A percentile compares a stretch with the other conserved stretches of the same genome.
phyloP scores from a whole-genome alignment of 106 monocot species.

The Triglochin maritima region DNA sequence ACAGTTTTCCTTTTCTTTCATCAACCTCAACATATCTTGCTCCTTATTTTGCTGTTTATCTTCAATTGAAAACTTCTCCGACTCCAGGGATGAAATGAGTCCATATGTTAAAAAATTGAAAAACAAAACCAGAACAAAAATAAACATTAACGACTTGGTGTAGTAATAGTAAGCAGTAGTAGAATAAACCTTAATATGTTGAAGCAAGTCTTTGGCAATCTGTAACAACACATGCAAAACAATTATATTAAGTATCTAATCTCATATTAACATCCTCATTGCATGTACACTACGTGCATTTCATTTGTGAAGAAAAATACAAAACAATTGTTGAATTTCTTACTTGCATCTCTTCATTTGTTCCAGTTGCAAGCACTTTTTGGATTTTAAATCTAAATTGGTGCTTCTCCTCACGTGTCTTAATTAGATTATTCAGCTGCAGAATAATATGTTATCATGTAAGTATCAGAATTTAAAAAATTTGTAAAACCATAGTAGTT shows the following conservation, averaged over 20 bases:
- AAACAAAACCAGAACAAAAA: background rate
- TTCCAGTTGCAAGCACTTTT: conserved; percentile 41
- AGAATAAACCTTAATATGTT: conserved; percentile 26
- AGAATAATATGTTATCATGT: conserved; percentile 4
- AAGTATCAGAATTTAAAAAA: background rate
- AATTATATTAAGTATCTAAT: conserved; percentile 1
- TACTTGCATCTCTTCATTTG: conserved; percentile 41
- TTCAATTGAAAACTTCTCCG: conserved; percentile 50
- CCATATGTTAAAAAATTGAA: background rate
- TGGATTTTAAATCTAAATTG: conserved; percentile 57
- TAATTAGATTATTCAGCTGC: conserved; percentile 52
- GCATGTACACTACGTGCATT: no score
- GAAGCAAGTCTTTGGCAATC: conserved; percentile 26
- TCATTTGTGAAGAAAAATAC: no score
- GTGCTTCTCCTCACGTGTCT: conserved; percentile 59
- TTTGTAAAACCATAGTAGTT: background rate
- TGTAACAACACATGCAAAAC: conserved; percentile 18
- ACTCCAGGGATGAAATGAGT: conserved; percentile 19
- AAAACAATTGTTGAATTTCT: no score
- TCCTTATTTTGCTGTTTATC: conserved; percentile 56
- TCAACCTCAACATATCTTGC: conserved; percentile 40
- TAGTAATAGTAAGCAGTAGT: background rate
- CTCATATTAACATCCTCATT: background rate
- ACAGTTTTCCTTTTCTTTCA: conserved; percentile 64
- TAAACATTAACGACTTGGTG: background rate